Evolutionary conservation across 805 yeast genomes (phyloP), one percentile per base, ranked within the genome.

Genomic region (Yamadazyma scolyti): DNA sequence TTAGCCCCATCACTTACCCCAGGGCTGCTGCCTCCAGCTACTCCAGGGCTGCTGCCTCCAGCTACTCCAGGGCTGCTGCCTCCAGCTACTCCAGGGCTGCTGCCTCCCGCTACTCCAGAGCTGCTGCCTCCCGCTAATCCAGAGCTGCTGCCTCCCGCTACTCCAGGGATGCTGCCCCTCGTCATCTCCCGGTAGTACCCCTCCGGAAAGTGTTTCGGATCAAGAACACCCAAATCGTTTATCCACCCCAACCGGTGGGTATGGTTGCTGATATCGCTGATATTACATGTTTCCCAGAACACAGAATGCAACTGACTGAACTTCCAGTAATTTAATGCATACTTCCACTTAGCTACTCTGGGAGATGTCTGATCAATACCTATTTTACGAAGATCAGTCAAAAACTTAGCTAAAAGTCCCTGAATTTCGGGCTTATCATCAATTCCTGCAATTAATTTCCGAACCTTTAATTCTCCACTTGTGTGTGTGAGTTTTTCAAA

Each of bases 231-330:
- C 11, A 65, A 37, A 21, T 51, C 38, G 10, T 36, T 23, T 2
- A 53, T 49, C 25, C 44, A 47, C 16, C 30, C 18, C 16, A 65
- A 39, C 25, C 26, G 27, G 39, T 65, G 68, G 7, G 31, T 39
- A 16, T 55, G 58, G 23, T 56, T 45, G 10, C 67, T 52, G 5
- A 64, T 45, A 18, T 58, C 56, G 20, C 42, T 36, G 5, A 44
- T 28, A 14, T 42, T 51, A 34, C 68, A 60, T 30, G 50, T 44
- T 5, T 56, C 63, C 69, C 71, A 65, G 33, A 65, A 65, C 12
- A 56, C 42, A 8, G 45, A 32, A 36, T 65, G 65, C 10, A 65
- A 36, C 19, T 61, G 61, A 25, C 42, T 48, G 30, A 52, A 42
- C 27, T 46, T 42, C n/a, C 11, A 23, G 23, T 13, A 31, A 10